Base-by-base conservation (phyloP, 2,329 filamentous ascomycete genomes). In the Ascochyta koolunga region DNA sequence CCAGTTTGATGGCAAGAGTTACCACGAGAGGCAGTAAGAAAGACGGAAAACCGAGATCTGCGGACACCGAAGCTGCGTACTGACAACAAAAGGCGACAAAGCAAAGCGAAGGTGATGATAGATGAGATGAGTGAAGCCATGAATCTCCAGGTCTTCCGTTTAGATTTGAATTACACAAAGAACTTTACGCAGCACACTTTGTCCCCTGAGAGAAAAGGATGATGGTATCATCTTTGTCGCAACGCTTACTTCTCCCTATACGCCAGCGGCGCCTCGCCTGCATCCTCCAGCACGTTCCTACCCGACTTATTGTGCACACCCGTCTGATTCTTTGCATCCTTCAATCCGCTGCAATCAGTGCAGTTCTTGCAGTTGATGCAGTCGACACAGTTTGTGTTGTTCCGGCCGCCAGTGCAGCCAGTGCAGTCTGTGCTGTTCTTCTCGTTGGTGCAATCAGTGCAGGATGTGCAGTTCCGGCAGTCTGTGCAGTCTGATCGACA, bases 1-100 rank as follows among this genome's bases (percentile, higher is more conserved):
- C 68, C 1, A 59, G 64, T 36, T 53, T 68, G 3, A 47, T 70
- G 37, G 63, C 67, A 3, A 56, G 65, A 16, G 62, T 69, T 4
- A 70, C 68, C 1, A 71, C 68, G 11, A 29, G 61, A 13, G 56
- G 60, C 0, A 60, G 50, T 33, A 45, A 50, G 27, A 29, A 5
- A 29, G 27, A 29, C 10, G 27, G 27, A 1, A 29, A 29, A 10
- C 11, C 27, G 4, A 29, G 27, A 11, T 5, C 1, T 15, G 27
- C 27, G 27, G 27, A 29, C 27, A 11, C 27, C 27, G 27, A 29
- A 29, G 27, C 27, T 11, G 27, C 27, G 9, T 11, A 11, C 11
- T 29, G 27, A 29, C 10, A 29, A 11, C 11, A 5, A 13, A 11
- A 29, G 27, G 11, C 11, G 25, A 27, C 27, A 5, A 13, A 10